Evolutionary conservation across 805 yeast species (phyloP), one percentile per base, ranked within the genome.

Genomic region (Danielozyma ontarioensis): DNA sequence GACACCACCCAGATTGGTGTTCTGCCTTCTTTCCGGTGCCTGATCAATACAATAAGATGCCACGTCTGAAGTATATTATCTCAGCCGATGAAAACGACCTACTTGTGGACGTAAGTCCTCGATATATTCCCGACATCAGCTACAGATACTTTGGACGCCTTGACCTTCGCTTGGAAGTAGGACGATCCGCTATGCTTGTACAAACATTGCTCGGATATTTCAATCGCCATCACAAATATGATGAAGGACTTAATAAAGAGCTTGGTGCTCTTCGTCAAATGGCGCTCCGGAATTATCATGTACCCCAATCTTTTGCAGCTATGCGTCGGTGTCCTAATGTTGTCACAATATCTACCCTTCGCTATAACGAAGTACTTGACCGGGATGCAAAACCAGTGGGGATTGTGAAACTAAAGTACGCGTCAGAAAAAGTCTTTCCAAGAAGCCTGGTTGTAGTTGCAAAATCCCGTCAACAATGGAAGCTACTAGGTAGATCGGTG

Each of bases 401-500:
- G n/a, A 11, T 11, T 8, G 33, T 33, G 12, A 32, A 25, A 3
- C 29, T 56, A 2, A 39, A 30, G 4, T 25, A 51, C 2, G 45
- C 46, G 19, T 35, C 31, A 24, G 40, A 37, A 10, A 34, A 41
- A 1, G 45, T 58, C 1, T 59, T 41, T 39, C 50, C 50, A 23
- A 46, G 49, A 29, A 39, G 44, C 29, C 32, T 40, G 12, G 32
- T 57, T 1, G 17, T 45, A 11, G 48, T 46, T 2, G 64, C 61
- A 2, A 59, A 56, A 35, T 57, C 64, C 2, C 54, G 47, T 28
- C 51, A 45, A 13, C 64, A 57, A 31, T 60, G 66, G 66, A 60
- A 56, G 35, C 48, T 55, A 32, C 34, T 56, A 13, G 66, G 64
- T 4, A 35, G 66, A 23, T 57, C 63, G 11, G 41, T 59, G 6